Evolutionary conservation across 495 filamentous ascomycete species (phyloP), one percentile per base, ranked within the genome.

Genomic region (Letharia columbiana): DNA sequence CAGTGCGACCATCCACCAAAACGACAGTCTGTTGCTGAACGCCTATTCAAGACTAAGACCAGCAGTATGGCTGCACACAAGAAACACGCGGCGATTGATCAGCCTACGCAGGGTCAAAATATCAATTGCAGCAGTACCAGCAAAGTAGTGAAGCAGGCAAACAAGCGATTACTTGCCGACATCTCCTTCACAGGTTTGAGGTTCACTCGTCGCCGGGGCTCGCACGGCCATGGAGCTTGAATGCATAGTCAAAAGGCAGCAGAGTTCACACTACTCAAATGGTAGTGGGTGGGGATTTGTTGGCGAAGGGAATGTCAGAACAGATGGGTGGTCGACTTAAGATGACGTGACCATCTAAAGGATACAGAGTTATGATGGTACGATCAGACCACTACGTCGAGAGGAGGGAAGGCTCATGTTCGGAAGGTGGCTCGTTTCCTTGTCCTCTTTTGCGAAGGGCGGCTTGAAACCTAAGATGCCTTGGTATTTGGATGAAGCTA

Each of bases 1-100:
- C 37, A 54, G 31, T 68, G 67, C 44, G 56, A 66, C 41, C 58
- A 62, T 45, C 63, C 67, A 52, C 67, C 67, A 20, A 65, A 59
- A 54, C 63, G 59, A 59, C 37, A 39, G 1, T 56, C 39, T 39
- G 44, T 68, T 40, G 58, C 62, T 41, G 40, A 61, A 37, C 67
- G 63, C 18, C 18, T 68, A 2, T 68, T 68, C 20, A 39, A 52
- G 13, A 59, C 64, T 56, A 47, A 11, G 23, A 31, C 33, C 37
- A 42, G 12, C 11, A 59, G 59, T 61, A 61, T 45, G 39, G 39
- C n/a, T 44, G 54, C 54, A 37, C 33, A n/a, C 54, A 57, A 37
- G 54, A 37, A 20, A 37, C 4, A 20, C 54, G 18, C 17, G 33
- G 15, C 33, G 33, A 37, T 37, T 18, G 54, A 37, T 57, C 54